phyloP scores from a whole-genome alignment of 192 early-diverging fungal genomes.

The Backusella westeae region DNA sequence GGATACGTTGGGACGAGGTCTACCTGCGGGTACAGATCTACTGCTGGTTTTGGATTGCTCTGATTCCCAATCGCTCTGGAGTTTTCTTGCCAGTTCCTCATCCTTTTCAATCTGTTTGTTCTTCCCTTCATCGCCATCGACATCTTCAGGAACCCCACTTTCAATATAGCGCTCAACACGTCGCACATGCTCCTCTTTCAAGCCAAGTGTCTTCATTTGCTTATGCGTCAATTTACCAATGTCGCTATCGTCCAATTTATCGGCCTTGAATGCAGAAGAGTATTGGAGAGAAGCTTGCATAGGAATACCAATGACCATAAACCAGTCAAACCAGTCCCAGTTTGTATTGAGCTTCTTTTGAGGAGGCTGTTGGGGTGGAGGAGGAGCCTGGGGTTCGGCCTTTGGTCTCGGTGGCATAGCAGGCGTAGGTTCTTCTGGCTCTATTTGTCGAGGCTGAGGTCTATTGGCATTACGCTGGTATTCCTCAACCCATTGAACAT shows the following conservation, averaged over 20 bases:
- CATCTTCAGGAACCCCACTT: conserved; percentile 48
- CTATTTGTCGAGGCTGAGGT: not conserved
- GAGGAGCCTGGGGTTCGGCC: not conserved
- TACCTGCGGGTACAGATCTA: not conserved
- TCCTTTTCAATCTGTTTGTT: conserved; percentile 69
- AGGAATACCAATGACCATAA: conserved; percentile 72
- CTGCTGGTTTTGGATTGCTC: conserved; percentile 25
- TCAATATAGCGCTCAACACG: conserved; percentile 66
- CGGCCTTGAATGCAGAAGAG: conserved; percentile 80
- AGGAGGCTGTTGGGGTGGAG: not conserved
- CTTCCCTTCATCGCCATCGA: conserved; percentile 37
- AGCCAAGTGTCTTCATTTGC: conserved; percentile 71
- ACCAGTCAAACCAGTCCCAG: conserved; percentile 96
- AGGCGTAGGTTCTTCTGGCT: not conserved
- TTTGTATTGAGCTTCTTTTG: conserved; percentile 59
- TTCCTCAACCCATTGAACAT: conserved; percentile 49
- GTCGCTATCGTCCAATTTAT: conserved; percentile 81
- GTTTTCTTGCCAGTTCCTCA: conserved; percentile 75
- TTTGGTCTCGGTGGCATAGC: not conserved
- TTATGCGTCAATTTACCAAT: conserved; percentile 76
- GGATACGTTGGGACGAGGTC: conserved; percentile 20
- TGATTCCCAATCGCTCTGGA: conserved; percentile 73
- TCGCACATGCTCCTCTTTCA: conserved; percentile 84
- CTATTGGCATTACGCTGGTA: conserved; percentile 14
- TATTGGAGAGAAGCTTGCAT: conserved; percentile 79